A percentile compares a stretch with the other conserved stretches of the same genome.
Evolutionary conservation across 2,329 filamentous ascomycete genomes (phyloP).

Genomic region (Aspergillus sp.): DNA sequence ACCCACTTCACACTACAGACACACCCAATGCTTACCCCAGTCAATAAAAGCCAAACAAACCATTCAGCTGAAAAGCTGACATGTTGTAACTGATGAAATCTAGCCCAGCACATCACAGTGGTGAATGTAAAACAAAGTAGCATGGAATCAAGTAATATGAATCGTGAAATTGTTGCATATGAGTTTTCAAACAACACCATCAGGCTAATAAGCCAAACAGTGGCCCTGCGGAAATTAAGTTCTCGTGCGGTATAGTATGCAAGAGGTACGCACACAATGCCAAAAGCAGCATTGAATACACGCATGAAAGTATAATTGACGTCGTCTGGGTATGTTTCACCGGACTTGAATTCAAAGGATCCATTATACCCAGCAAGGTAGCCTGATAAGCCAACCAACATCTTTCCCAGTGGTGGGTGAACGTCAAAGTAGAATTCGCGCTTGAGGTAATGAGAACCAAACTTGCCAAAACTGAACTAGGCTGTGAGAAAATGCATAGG

Average conservation of each 20-base stretch:
- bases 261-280: constrained; percentile 84
- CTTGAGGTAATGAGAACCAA: constrained; percentile 98
- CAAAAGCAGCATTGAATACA: constrained; percentile 92
- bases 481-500: neutral
- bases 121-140: constrained; percentile 97
- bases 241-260: constrained; percentile 94
- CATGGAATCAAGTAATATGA: constrained; percentile 98
- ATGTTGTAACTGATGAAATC: constrained; percentile 84
- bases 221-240: constrained; percentile 76
- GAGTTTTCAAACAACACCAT: constrained; percentile 99
- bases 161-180: constrained; percentile 97
- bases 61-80: constrained; percentile 86
- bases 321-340: constrained; percentile 88
- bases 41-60: constrained; percentile 92
- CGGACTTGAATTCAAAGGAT: constrained; percentile 98
- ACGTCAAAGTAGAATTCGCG: constrained; percentile 99
- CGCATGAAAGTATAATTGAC: constrained; percentile 99
- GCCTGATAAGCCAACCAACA: constrained; percentile 93
- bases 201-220: constrained; percentile 90
- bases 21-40: constrained; percentile 91
- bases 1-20: constrained; percentile 99
- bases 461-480: constrained; percentile 58
- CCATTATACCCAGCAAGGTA: constrained; percentile 98
- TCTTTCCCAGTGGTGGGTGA: constrained; percentile 94
- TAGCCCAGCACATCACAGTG: constrained; percentile 94